Evolutionary conservation across 345 rosid genomes (phyloP).

Genomic region (Pistacia atlantica): DNA sequence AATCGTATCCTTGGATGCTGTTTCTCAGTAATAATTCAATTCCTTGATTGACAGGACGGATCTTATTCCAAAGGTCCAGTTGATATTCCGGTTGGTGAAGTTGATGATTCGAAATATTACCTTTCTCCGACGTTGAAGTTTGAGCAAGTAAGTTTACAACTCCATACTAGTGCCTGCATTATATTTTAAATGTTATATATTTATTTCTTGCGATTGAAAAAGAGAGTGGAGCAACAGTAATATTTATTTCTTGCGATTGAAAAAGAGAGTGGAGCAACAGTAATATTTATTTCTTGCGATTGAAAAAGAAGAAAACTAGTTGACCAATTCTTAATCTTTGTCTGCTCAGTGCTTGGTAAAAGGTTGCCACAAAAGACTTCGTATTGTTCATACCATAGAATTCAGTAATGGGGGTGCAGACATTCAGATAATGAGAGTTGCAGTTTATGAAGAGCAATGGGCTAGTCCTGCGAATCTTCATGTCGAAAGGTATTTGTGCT

Average conservation of each 20-base stretch:
- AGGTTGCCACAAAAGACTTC: slow-evolving; percentile 94
- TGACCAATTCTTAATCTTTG: slow-evolving; percentile 9
- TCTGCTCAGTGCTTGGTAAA: slow-evolving; percentile 78
- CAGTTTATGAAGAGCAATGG: slow-evolving; percentile 91
- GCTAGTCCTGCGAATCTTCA: slow-evolving; percentile 63
- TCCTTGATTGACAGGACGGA: slow-evolving; percentile 63
- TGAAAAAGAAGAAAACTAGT: background rate
- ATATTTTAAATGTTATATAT: background rate
- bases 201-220: background rate
- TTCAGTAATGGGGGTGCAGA: slow-evolving; percentile 78
- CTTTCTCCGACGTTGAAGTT: slow-evolving; percentile 80
- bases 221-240: background rate
- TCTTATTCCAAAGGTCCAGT: slow-evolving; percentile 92
- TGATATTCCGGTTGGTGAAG: slow-evolving; percentile 65
- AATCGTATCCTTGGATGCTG: background rate
- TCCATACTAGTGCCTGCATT: background rate
- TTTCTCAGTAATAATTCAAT: background rate
- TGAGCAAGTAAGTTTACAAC: slow-evolving; percentile 62
- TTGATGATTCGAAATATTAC: slow-evolving; percentile 61
- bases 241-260: background rate
- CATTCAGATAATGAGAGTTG: slow-evolving; percentile 91
- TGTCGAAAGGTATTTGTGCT: slow-evolving; percentile 56
- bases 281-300: background rate
- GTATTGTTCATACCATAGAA: slow-evolving; percentile 85
- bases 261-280: background rate